A percentile compares a stretch with the other conserved stretches of the same genome.
Evolutionary conservation across 768 basidiomycete genomes (phyloP).

Genomic region (Phanerodontia chrysosporium): DNA sequence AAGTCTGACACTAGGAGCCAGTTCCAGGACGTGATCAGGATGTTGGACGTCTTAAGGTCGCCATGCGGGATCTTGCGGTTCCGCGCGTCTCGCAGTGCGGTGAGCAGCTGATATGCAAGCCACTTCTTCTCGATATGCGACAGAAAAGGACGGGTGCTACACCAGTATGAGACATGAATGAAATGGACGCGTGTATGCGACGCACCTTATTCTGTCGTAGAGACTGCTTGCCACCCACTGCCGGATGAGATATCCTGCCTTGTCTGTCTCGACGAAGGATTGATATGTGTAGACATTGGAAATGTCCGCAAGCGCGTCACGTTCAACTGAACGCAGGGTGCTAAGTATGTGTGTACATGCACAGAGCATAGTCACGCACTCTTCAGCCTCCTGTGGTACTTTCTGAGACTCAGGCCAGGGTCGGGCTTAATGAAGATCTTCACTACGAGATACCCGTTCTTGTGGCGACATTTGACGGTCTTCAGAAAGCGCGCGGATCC

Average conservation of each 20-base stretch:
- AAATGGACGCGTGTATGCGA: not conserved
- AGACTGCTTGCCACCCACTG: constrained; percentile 94
- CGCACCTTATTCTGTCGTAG: constrained; percentile 95
- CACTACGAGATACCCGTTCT: constrained; percentile 78
- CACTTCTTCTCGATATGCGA: constrained; percentile 93
- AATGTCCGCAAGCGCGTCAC: constrained; percentile 79
- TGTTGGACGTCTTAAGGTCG: constrained; percentile 96
- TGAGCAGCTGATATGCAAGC: constrained; percentile 92
- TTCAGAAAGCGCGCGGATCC: constrained; percentile 68
- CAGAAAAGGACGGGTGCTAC: constrained; percentile 92
- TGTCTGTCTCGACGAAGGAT: constrained; percentile 88
- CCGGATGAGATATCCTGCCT: constrained; percentile 90
- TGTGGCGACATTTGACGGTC: constrained; percentile 85
- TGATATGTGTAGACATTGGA: constrained; percentile 89
- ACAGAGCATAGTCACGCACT: constrained; percentile 34
- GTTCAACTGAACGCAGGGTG: too few species aligned
- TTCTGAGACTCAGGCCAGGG: constrained; percentile 71
- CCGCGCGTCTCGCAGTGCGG: constrained; percentile 77
- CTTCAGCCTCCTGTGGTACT: constrained; percentile 75
- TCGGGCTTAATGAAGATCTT: constrained; percentile 97
- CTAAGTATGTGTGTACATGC: too few species aligned
- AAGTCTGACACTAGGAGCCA: constrained; percentile 96
- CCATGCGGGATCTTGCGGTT: constrained; percentile 91
- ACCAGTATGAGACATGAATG: not conserved
- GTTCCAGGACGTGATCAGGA: constrained; percentile 94